phyloP scores from a whole-genome alignment of 306 rosid genomes.

The Senna siamea region DNA sequence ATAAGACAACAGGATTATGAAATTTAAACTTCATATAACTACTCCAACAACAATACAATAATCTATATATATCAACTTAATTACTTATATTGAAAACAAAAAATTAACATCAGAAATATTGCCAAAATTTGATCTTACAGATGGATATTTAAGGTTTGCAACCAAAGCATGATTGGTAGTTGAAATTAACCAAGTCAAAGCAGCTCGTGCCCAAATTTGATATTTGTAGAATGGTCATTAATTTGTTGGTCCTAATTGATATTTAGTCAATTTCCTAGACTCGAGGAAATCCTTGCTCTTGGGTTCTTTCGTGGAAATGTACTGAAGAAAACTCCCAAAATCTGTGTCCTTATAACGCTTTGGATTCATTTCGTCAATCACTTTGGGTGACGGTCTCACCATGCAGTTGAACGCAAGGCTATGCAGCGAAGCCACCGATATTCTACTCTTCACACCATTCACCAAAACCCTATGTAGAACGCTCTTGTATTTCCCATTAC shows the following conservation, averaged over 20 bases:
- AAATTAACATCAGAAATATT: neutral
- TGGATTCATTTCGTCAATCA: slow-evolving; percentile 69
- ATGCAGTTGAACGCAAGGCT: slow-evolving; percentile 55
- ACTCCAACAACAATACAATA: too few relatives aligned
- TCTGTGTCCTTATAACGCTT: slow-evolving; percentile 79
- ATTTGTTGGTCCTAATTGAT: slow-evolving; percentile 10
- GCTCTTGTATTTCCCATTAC: slow-evolving; percentile 91
- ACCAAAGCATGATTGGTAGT: neutral
- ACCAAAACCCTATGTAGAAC: slow-evolving; percentile 83
- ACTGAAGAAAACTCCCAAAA: slow-evolving; percentile 62
- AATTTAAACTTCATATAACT: too few relatives aligned
- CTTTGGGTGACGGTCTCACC: slow-evolving; percentile 62
- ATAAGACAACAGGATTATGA: too few relatives aligned
- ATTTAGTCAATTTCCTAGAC: slow-evolving; percentile 60
- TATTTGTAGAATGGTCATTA: neutral
- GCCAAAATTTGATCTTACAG: neutral
- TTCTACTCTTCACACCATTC: slow-evolving; percentile 58
- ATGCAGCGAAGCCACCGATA: slow-evolving; percentile 80
- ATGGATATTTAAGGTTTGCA: neutral
- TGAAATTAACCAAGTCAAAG: slow-evolving; percentile 4
- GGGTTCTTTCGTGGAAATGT: slow-evolving; percentile 58
- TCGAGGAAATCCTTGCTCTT: slow-evolving; percentile 75
- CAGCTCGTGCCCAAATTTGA: neutral
- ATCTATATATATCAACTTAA: too few relatives aligned
- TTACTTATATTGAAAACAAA: too few relatives aligned